phyloP scores from a whole-genome alignment of 495 filamentous ascomycete genomes.

The Hypoxylon rickii region DNA sequence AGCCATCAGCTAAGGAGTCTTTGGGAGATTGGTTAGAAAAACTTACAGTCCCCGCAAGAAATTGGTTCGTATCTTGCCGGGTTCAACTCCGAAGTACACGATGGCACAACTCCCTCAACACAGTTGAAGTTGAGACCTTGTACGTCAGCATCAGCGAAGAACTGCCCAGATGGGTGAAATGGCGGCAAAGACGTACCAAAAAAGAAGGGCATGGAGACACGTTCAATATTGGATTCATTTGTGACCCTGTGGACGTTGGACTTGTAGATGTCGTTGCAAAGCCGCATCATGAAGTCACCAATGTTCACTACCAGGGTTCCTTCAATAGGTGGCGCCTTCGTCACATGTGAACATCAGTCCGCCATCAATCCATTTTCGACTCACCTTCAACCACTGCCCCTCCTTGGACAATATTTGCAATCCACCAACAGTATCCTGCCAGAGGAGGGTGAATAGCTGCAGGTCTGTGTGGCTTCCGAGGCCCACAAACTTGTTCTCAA shows the following conservation, averaged over 20 bases:
- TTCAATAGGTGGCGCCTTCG: conserved; percentile 51
- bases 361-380: conserved; percentile 7
- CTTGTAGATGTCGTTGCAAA: conserved; percentile 64
- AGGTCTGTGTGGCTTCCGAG: conserved; percentile 64
- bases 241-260: conserved; percentile 64
- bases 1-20: conserved; percentile 3
- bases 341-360: conserved; percentile 5
- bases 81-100: conserved; percentile 57
- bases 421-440: conserved; percentile 59
- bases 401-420: conserved; percentile 57
- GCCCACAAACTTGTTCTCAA: conserved; percentile 44
- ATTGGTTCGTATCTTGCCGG: conserved; percentile 62
- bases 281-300: conserved; percentile 65
- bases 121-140: conserved; percentile 54
- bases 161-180: background rate
- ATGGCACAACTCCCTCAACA: conserved; percentile 54
- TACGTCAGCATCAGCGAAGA: conserved; percentile 12
- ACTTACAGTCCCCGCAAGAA: conserved; percentile 53
- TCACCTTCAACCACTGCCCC: conserved; percentile 59
- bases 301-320: conserved; percentile 68
- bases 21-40: background rate
- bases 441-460: conserved; percentile 61
- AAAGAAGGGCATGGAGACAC: conserved; percentile 68
- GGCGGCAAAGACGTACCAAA: conserved; percentile 40
- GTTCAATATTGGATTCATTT: conserved; percentile 49